phyloP scores from a whole-genome alignment of 2,329 filamentous ascomycete genomes.

The Aschersonia sp. region DNA sequence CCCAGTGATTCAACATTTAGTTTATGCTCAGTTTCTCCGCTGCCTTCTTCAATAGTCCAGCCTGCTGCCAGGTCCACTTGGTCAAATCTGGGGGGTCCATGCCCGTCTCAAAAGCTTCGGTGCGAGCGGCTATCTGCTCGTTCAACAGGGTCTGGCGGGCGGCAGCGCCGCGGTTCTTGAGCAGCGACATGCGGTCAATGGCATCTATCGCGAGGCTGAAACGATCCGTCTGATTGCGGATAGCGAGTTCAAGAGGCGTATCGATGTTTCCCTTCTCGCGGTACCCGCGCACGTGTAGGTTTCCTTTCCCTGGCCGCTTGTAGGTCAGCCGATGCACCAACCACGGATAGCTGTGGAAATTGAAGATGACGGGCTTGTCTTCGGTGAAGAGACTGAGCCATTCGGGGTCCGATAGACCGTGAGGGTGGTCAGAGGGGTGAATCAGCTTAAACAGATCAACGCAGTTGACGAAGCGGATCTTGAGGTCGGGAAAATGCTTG shows the following conservation, averaged over 20 bases:
- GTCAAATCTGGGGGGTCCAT: constrained; percentile 52
- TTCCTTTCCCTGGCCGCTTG: constrained; percentile 52
- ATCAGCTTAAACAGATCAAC: constrained; percentile 74
- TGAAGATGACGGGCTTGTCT: constrained; percentile 62
- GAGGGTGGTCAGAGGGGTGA: constrained; percentile 53
- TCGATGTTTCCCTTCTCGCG: constrained; percentile 77
- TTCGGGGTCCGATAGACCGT: constrained; percentile 52
- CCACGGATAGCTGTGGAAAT: constrained; percentile 77
- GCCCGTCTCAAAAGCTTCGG: constrained; percentile 54
- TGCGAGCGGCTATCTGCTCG: constrained; percentile 47
- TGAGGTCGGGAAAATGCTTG: constrained; percentile 55
- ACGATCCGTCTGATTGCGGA: constrained; percentile 63
- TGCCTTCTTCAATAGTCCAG: constrained; percentile 22
- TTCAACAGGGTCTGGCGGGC: constrained; percentile 51
- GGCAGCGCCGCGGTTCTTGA: constrained; percentile 48
- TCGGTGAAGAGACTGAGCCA: constrained; percentile 58
- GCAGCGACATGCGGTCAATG: constrained; percentile 48
- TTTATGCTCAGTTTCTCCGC: constrained; percentile 1
- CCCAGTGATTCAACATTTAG: too few relatives aligned
- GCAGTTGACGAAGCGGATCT: constrained; percentile 67
- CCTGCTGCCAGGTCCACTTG: constrained; percentile 50
- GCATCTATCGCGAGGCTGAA: constrained; percentile 66
- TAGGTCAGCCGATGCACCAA: constrained; percentile 65
- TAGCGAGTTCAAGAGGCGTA: constrained; percentile 64
- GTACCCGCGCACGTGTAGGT: constrained; percentile 65